These are phyloP conservation scores for Kurtzmaniella quercitrusa DNA, from an alignment of 1,139 yeast genomes.

Conservation along the genomic window DNA sequence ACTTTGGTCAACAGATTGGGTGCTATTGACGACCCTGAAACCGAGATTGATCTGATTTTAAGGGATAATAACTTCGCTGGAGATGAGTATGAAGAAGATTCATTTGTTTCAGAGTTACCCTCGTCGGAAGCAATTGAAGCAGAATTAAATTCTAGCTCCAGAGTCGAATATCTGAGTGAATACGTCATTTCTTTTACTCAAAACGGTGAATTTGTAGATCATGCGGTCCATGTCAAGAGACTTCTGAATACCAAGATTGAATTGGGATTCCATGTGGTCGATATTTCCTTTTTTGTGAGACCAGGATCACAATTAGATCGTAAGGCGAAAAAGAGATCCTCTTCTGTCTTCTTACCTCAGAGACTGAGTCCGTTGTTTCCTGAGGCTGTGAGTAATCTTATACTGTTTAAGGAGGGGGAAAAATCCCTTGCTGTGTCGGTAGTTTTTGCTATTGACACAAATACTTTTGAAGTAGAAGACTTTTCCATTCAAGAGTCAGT, in stretches of 20 bases:
- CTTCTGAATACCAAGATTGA: conserved; percentile 59
- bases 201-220: conserved; percentile 60
- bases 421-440: conserved; percentile 73
- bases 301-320: conserved; percentile 78
- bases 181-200: conserved; percentile 66
- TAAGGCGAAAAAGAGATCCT: conserved; percentile 85
- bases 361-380: conserved; percentile 70
- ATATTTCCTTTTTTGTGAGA: conserved; percentile 66
- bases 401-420: conserved; percentile 62
- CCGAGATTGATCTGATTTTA: conserved; percentile 84
- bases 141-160: conserved; percentile 31
- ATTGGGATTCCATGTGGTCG: conserved; percentile 76
- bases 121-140: conserved; percentile 18
- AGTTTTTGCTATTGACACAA: conserved; percentile 74
- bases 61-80: conserved; percentile 91
- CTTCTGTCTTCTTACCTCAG: conserved; percentile 89
- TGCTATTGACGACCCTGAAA: conserved; percentile 65
- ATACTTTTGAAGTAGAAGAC: conserved; percentile 68
- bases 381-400: conserved; percentile 49
- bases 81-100: conserved; percentile 64
- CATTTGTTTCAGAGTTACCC: conserved; percentile 32
- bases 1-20: conserved; percentile 88
- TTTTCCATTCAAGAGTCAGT: conserved; percentile 75
- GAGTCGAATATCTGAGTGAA: conserved; percentile 60
- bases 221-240: conserved; percentile 73